phyloP scores from a whole-genome alignment of 2,329 filamentous ascomycete species.

The Corniculantispora saksenae region DNA sequence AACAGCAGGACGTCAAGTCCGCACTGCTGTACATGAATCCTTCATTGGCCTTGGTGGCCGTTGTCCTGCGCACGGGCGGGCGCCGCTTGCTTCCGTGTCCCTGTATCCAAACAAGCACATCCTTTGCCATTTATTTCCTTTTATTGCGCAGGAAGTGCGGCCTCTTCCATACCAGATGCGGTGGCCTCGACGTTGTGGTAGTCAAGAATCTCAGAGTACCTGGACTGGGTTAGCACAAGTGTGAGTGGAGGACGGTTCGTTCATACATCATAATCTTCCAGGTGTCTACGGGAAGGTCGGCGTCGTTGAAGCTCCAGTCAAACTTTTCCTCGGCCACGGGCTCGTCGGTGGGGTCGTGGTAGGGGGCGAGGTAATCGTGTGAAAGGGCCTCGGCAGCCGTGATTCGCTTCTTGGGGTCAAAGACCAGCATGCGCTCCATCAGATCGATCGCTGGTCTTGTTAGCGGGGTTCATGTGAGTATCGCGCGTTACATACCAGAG shows the following conservation, averaged over 20 bases:
- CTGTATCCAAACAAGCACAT: slow-evolving; percentile 12
- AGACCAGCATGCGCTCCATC: slow-evolving; percentile 95
- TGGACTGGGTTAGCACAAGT: slow-evolving; percentile 36
- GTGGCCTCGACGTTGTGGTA: slow-evolving; percentile 87
- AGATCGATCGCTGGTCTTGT: slow-evolving; percentile 78
- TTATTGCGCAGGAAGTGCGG: slow-evolving; percentile 5
- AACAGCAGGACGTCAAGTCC: slow-evolving; percentile 4
- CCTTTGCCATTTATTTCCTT: background rate
- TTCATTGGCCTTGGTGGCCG: background rate
- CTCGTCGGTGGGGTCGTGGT: slow-evolving; percentile 97
- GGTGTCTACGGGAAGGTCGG: slow-evolving; percentile 94
- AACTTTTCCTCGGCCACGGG: slow-evolving; percentile 96
- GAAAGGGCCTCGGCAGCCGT: slow-evolving; percentile 82
- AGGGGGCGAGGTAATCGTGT: slow-evolving; percentile 92
- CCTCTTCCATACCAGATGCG: slow-evolving; percentile 22
- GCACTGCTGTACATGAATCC: slow-evolving; percentile 9
- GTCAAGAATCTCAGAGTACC: slow-evolving; percentile 98
- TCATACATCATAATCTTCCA: slow-evolving; percentile 99
- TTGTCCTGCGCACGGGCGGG: background rate
- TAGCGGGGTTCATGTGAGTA: background rate
- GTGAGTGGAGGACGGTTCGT: background rate
- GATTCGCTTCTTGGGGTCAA: slow-evolving; percentile 95
- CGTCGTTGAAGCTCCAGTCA: slow-evolving; percentile 99
- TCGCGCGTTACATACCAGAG: slow-evolving; percentile 57
- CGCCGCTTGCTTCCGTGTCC: background rate